A percentile compares a stretch with the other conserved stretches of the same genome.
Conservation (phyloP, 2,329 filamentous ascomycete genomes). For the Pyricularia sp. region DNA sequence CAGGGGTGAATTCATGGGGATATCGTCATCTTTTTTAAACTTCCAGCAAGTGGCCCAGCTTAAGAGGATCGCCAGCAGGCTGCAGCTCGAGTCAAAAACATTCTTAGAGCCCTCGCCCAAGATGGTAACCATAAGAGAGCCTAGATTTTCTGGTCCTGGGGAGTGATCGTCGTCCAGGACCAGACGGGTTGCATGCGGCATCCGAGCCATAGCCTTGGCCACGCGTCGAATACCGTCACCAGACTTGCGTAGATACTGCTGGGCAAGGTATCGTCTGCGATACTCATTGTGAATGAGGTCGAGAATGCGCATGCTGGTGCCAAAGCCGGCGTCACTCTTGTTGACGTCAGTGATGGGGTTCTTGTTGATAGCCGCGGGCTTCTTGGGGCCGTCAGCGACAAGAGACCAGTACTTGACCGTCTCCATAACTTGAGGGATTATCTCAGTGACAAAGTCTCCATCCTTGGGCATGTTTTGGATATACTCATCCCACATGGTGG, state of each 20-base stretch:
- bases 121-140: neutral
- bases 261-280: neutral
- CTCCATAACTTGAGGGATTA: too few relatives aligned
- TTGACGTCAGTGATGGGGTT: too few relatives aligned
- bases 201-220: neutral
- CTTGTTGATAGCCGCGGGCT: too few relatives aligned
- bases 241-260: neutral
- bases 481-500: too few relatives aligned
- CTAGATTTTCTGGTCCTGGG: neutral
- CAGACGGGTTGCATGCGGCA: neutral
- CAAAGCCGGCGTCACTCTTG: too few relatives aligned
- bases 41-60: neutral
- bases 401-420: too few relatives aligned
- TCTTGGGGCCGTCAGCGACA: too few relatives aligned
- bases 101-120: neutral
- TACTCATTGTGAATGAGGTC: neutral
- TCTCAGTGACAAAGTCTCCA: too few relatives aligned
- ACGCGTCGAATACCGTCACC: neutral
- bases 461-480: too few relatives aligned
- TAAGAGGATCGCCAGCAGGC: neutral
- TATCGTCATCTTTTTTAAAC: neutral
- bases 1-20: neutral
- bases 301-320: neutral
- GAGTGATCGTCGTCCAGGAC: neutral
- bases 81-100: neutral